These are phyloP conservation scores for Brasilioporus rufonigricans DNA, from an alignment of 768 basidiomycete species.

Conservation along the genomic window DNA sequence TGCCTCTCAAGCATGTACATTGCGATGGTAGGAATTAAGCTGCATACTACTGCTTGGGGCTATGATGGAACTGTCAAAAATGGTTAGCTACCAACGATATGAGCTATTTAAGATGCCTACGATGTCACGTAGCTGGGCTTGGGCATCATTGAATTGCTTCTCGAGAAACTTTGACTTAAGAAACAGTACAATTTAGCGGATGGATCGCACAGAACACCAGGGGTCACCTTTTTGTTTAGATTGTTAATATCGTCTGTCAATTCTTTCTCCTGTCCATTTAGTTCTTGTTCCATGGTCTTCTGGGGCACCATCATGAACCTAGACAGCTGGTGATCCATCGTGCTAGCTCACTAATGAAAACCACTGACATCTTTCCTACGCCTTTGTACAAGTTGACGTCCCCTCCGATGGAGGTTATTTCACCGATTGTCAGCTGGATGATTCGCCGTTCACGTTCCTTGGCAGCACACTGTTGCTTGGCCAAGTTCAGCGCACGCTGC, in stretches of 20 bases:
- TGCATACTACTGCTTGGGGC: conserved; percentile 23
- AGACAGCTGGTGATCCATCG: conserved; percentile 1
- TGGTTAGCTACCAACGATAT: conserved; percentile 3
- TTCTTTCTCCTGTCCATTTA: conserved; percentile 78
- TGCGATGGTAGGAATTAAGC: conserved; percentile 1
- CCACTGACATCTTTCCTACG: conserved; percentile 85
- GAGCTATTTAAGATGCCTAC: conserved; percentile 40
- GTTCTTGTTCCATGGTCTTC: conserved; percentile 69
- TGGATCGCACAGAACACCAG: background rate
- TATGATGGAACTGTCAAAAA: conserved; percentile 29
- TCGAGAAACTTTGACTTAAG: conserved; percentile 86
- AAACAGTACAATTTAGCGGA: background rate
- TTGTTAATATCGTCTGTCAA: conserved; percentile 78
- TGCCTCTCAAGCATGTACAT: conserved; percentile 6
- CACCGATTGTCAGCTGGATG: conserved; percentile 83
- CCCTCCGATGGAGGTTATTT: conserved; percentile 67
- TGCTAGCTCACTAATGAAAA: background rate
- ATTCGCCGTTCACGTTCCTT: conserved; percentile 92
- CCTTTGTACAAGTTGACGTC: conserved; percentile 89
- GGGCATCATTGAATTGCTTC: conserved; percentile 90
- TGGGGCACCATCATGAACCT: conserved; percentile 93
- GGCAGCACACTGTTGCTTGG: conserved; percentile 68
- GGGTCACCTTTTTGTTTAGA: conserved; percentile 80
- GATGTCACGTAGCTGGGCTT: conserved; percentile 81
- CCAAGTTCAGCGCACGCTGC: conserved; percentile 70